Conservation (phyloP, 352 stramenopile species). For the Globisporangium spinosum region DNA sequence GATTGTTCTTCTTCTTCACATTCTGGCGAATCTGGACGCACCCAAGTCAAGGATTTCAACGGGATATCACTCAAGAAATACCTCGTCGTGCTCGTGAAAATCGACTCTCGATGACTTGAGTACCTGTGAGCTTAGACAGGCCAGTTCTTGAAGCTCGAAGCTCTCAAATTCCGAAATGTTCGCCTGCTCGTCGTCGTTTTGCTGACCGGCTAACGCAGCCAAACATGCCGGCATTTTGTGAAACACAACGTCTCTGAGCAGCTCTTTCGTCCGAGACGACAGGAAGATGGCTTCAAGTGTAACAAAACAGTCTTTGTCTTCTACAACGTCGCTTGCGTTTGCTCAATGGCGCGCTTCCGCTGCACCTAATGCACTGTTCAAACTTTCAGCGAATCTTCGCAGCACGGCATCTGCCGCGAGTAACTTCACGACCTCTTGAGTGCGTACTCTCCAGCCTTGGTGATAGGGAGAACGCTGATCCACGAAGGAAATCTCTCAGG, state of each 20-base stretch:
- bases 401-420: slow-evolving; percentile 4
- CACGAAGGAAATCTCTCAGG: slow-evolving; percentile 3
- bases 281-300: slow-evolving; percentile 24
- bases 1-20: slow-evolving; percentile 19
- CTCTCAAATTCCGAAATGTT: slow-evolving; percentile 1
- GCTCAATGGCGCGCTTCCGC: not conserved
- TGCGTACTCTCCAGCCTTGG: not conserved
- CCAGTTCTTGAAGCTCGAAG: slow-evolving; percentile 20
- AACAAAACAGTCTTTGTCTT: slow-evolving; percentile 14
- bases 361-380: not conserved
- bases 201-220: slow-evolving; percentile 16
- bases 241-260: slow-evolving; percentile 14
- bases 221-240: slow-evolving; percentile 19
- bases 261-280: slow-evolving; percentile 21
- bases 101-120: slow-evolving; percentile 22
- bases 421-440: slow-evolving; percentile 1
- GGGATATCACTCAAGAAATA: slow-evolving; percentile 21
- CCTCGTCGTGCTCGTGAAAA: slow-evolving; percentile 18
- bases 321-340: not conserved
- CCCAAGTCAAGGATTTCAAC: slow-evolving; percentile 31
- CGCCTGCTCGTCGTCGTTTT: not conserved
- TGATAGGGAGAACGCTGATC: not conserved
- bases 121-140: slow-evolving; percentile 22
- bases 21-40: slow-evolving; percentile 9
- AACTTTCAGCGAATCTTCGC: not conserved